Evolutionary conservation across 2,329 filamentous ascomycete genomes (phyloP).

Genomic region (Stachybotrys chlorohalonatus): DNA sequence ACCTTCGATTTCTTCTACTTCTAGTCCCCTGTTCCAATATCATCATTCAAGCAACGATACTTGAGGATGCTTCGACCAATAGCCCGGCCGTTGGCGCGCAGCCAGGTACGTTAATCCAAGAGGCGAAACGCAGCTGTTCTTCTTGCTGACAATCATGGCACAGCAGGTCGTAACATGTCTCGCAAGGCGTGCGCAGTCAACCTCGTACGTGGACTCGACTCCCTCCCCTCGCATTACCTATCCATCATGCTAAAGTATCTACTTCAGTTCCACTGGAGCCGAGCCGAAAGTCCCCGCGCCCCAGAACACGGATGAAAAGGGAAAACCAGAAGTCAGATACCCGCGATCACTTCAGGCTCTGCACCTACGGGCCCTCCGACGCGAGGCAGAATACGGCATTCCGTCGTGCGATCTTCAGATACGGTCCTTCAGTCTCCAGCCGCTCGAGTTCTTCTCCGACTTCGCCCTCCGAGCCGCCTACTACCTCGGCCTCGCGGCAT

Average conservation of each 20-base stretch:
- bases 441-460: constrained; percentile 89
- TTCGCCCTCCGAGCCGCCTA: constrained; percentile 93
- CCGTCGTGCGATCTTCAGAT: constrained; percentile 87
- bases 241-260: background rate
- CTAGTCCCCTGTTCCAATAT: background rate
- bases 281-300: background rate
- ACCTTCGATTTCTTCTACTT: background rate
- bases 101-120: constrained; percentile 10
- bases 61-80: constrained; percentile 20
- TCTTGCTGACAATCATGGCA: constrained; percentile 9
- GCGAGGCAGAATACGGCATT: constrained; percentile 63
- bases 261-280: background rate
- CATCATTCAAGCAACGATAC: constrained; percentile 8
- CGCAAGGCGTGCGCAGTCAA: constrained; percentile 13
- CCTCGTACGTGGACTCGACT: constrained; percentile 12
- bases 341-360: constrained; percentile 78
- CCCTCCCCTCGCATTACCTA: background rate
- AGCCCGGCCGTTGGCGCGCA: constrained; percentile 12
- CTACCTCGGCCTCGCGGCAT: constrained; percentile 79
- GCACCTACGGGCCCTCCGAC: constrained; percentile 76
- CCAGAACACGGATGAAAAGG: background rate
- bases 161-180: constrained; percentile 10
- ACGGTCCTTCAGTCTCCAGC: constrained; percentile 81
- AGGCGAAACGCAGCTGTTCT: background rate
- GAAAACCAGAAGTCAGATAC: constrained; percentile 35